These are phyloP conservation scores for Xylaria sp. DNA, from an alignment of 2,329 filamentous ascomycete species.

Conservation along the genomic window DNA sequence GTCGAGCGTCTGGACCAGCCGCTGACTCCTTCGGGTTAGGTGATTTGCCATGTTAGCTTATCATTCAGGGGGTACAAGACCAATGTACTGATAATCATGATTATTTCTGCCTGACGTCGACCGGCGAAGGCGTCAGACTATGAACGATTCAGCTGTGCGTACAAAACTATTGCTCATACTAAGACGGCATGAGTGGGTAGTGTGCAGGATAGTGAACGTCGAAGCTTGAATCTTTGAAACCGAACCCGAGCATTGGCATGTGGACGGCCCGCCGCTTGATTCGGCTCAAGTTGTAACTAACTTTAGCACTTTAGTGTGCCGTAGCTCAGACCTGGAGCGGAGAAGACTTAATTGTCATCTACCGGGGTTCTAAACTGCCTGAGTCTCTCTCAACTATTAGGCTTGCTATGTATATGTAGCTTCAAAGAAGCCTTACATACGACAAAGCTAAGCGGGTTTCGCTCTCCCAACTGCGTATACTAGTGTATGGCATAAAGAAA, in stretches of 20 bases:
- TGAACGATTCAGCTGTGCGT: constrained; percentile 12
- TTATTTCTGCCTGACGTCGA: constrained; percentile 3
- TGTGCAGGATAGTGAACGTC: constrained; percentile 4
- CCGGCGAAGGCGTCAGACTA: not conserved
- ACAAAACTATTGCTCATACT: not conserved
- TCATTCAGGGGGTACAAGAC: constrained; percentile 23
- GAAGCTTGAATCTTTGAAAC: constrained; percentile 2
- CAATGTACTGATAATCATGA: not conserved
- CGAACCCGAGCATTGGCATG: constrained; percentile 2
- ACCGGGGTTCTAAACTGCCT: not conserved
- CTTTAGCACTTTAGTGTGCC: not conserved
- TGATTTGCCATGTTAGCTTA: constrained; percentile 20
- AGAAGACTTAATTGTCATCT: constrained; percentile 4
- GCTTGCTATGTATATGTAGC: not conserved
- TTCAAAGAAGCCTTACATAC: constrained; percentile 18
- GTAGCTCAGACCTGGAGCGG: constrained; percentile 1
- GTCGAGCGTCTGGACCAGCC: constrained; percentile 20
- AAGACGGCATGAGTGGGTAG: not conserved
- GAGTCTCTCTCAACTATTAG: not conserved
- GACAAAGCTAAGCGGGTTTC: not conserved
- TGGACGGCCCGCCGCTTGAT: constrained; percentile 9
- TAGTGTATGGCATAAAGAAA: constrained; percentile 4
- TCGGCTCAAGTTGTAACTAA: constrained; percentile 5
- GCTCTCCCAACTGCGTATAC: not conserved
- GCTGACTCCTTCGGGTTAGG: constrained; percentile 39